These are phyloP conservation scores for Monascus ruber DNA, from an alignment of 2,329 filamentous ascomycete species.

Conservation along the genomic window DNA sequence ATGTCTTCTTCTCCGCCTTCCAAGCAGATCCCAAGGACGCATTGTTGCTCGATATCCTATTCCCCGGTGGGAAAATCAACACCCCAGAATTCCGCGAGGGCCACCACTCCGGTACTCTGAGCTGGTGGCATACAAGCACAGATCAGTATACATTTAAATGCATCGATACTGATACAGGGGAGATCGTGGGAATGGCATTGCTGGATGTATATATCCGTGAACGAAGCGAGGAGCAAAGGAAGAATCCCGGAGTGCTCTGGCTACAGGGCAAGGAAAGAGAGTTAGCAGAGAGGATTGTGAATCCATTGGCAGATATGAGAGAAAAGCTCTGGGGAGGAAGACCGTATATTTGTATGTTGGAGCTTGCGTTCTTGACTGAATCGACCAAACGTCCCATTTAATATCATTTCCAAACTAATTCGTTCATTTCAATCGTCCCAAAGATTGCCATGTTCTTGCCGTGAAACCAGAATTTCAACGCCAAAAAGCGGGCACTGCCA, in stretches of 20 bases:
- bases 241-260: constrained; percentile 36
- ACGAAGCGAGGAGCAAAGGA: constrained; percentile 32
- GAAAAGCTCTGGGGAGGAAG: constrained; percentile 31
- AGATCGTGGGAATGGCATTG: constrained; percentile 39
- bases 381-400: no score
- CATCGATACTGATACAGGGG: constrained; percentile 29
- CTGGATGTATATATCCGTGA: constrained; percentile 33
- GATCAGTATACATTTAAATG: constrained; percentile 37
- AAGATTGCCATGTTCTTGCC: constrained; percentile 34
- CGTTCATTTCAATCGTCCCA: no score
- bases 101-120: constrained; percentile 32
- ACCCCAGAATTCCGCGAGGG: constrained; percentile 31
- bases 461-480: constrained; percentile 34
- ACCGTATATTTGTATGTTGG: constrained; percentile 33
- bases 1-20: constrained; percentile 11
- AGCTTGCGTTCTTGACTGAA: no score
- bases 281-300: constrained; percentile 1
- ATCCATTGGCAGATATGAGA: constrained; percentile 23
- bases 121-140: constrained; percentile 27
- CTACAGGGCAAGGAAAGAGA: constrained; percentile 34
- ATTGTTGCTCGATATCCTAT: constrained; percentile 34
- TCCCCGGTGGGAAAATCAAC: constrained; percentile 22
- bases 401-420: no score
- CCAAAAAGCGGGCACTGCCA: constrained; percentile 30
- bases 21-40: constrained; percentile 10